These are phyloP conservation scores for Aschersonia sp. DNA, from an alignment of 2,329 filamentous ascomycete genomes.

Conservation along the genomic window DNA sequence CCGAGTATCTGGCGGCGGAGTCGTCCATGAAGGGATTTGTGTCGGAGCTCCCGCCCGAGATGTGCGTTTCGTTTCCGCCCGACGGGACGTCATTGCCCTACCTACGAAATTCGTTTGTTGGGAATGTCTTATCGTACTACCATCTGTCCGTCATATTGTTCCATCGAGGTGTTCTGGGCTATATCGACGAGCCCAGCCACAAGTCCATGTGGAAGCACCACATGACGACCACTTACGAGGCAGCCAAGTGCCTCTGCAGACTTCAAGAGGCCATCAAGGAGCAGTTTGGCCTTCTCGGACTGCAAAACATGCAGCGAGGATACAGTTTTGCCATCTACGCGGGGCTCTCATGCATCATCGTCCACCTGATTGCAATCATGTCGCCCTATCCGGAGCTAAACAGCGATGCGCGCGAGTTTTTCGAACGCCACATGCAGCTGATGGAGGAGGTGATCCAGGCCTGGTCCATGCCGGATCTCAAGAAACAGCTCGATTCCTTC, in stretches of 20 bases:
- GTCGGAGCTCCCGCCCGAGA: conserved; percentile 59
- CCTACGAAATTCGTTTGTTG: conserved; percentile 75
- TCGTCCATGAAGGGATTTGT: conserved; percentile 65
- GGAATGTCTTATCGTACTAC: conserved; percentile 81
- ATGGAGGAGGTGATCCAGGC: conserved; percentile 70
- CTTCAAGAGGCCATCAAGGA: conserved; percentile 72
- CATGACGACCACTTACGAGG: conserved; percentile 73
- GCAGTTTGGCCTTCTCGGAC: conserved; percentile 61
- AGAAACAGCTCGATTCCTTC: conserved; percentile 77
- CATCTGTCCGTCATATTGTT: conserved; percentile 76
- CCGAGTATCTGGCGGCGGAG: conserved; percentile 67
- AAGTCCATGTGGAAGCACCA: conserved; percentile 76
- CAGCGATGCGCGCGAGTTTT: conserved; percentile 71
- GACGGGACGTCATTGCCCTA: conserved; percentile 67
- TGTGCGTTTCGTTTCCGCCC: conserved; percentile 61
- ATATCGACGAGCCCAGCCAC: conserved; percentile 54
- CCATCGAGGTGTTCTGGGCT: conserved; percentile 70
- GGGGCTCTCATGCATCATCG: conserved; percentile 78
- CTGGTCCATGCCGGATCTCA: conserved; percentile 82
- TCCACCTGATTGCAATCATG: conserved; percentile 87
- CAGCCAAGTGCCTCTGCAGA: conserved; percentile 72
- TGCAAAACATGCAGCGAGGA: conserved; percentile 84
- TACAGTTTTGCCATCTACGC: conserved; percentile 95
- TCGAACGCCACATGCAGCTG: conserved; percentile 86
- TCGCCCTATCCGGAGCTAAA: conserved; percentile 85